phyloP scores from a whole-genome alignment of 2,329 filamentous ascomycete genomes.

The Chaetomium sp. region DNA sequence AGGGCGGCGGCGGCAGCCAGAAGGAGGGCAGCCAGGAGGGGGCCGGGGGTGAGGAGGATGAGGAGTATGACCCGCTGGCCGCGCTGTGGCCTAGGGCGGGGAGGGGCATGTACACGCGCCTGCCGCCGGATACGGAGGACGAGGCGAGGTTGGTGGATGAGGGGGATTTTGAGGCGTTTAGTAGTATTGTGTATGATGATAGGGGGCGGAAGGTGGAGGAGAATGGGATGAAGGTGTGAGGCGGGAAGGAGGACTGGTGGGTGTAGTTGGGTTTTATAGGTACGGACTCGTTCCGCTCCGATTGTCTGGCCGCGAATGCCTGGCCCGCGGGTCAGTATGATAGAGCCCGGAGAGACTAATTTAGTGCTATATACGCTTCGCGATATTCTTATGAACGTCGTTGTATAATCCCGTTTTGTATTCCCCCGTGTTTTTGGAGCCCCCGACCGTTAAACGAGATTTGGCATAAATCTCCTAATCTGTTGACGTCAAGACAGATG shows the following conservation, averaged over 20 bases:
- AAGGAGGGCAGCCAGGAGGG: conserved; percentile 19
- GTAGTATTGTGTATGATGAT: conserved; percentile 38
- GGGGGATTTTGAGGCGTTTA: conserved; percentile 39
- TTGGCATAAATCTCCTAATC: too few relatives aligned
- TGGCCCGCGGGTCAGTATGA: too few relatives aligned
- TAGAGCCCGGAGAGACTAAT: too few relatives aligned
- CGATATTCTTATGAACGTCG: too few relatives aligned
- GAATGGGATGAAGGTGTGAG: conserved; percentile 39
- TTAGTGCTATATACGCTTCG: too few relatives aligned
- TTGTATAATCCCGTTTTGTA: too few relatives aligned
- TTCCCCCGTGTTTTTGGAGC: too few relatives aligned
- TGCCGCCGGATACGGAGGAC: conserved; percentile 36
- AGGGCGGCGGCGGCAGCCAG: conserved; percentile 10
- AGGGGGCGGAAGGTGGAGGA: conserved; percentile 38
- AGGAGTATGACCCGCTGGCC: conserved; percentile 36
- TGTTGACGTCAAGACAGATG: too few relatives aligned
- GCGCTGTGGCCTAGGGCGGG: conserved; percentile 38
- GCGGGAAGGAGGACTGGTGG: neutral
- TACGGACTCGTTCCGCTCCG: too few relatives aligned
- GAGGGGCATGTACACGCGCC: conserved; percentile 36
- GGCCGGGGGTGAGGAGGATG: conserved; percentile 33
- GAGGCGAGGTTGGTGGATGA: conserved; percentile 35
- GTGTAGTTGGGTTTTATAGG: too few relatives aligned
- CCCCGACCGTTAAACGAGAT: too few relatives aligned
- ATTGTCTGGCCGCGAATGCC: too few relatives aligned